phyloP scores from a whole-genome alignment of 345 rosid genomes.

The Xanthoceras sorbifolium region DNA sequence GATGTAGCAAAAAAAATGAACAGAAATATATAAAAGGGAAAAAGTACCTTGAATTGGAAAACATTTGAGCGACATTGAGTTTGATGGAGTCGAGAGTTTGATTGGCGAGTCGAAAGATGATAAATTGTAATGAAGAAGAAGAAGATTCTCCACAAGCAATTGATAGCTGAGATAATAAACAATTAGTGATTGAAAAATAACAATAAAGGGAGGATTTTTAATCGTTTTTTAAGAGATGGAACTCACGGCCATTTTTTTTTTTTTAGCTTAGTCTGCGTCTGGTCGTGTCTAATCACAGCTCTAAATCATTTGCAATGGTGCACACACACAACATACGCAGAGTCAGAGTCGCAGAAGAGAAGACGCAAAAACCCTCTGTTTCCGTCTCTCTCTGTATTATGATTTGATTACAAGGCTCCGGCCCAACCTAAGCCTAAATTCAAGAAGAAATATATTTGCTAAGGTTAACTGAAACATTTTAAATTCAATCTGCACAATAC shows the following conservation, averaged over 20 bases:
- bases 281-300: background rate
- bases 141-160: conserved; percentile 45
- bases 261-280: background rate
- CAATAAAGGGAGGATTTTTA: background rate
- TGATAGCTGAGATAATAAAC: conserved; percentile 34
- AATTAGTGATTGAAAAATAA: background rate
- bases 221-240: background rate
- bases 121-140: conserved; percentile 34
- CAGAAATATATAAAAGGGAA: background rate
- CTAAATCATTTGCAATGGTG: background rate
- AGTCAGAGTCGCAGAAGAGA: background rate
- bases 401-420: background rate
- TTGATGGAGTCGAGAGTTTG: conserved; percentile 46
- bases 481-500: too few species aligned
- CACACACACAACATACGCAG: background rate
- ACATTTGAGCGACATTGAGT: conserved; percentile 39
- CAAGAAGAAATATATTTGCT: too few species aligned
- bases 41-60: conserved; percentile 30
- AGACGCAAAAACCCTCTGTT: background rate
- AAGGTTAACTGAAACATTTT: too few species aligned
- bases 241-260: conserved; percentile 10
- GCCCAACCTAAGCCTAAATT: background rate
- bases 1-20: background rate
- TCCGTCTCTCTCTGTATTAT: background rate
- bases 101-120: conserved; percentile 40